Evolutionary conservation across 2,329 filamentous ascomycete genomes (phyloP).

Genomic region (Sporothrix humicola): DNA sequence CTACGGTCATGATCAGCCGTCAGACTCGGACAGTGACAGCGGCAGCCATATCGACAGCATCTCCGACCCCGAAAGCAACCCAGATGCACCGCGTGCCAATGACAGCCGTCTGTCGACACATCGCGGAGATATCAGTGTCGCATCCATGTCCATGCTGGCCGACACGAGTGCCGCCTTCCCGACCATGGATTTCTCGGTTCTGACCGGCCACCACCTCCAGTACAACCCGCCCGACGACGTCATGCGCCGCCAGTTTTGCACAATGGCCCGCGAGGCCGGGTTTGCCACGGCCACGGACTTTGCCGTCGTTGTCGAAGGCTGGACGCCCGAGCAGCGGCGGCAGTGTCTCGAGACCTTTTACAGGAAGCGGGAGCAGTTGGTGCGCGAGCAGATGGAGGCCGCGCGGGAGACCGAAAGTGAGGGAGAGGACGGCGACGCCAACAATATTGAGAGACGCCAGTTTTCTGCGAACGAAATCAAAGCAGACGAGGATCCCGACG

Average conservation of each 20-base stretch:
- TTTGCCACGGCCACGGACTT: conserved; percentile 81
- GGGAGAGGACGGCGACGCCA: conserved; percentile 22
- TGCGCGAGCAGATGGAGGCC: conserved; percentile 42
- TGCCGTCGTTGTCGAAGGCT: conserved; percentile 85
- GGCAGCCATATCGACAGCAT: conserved; percentile 19
- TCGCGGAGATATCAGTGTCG: conserved; percentile 41
- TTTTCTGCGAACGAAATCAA: no score
- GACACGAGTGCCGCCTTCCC: conserved; percentile 49
- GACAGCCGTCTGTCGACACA: not conserved
- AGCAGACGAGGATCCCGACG: not conserved
- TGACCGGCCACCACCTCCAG: conserved; percentile 47
- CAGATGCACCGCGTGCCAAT: conserved; percentile 39
- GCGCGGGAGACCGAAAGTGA: conserved; percentile 35
- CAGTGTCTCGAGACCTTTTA: conserved; percentile 85
- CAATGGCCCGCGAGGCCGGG: conserved; percentile 81
- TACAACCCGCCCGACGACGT: conserved; percentile 80
- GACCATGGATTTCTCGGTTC: not conserved
- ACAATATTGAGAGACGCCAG: no score
- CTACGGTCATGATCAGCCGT: conserved; percentile 37
- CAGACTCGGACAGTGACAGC: conserved; percentile 23
- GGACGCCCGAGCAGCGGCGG: conserved; percentile 82
- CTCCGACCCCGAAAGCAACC: conserved; percentile 45
- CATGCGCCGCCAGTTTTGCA: conserved; percentile 82
- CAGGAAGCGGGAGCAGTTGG: conserved; percentile 62
- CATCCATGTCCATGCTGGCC: conserved; percentile 59